Evolutionary conservation across 768 basidiomycete genomes (phyloP).

Genomic region (Naganishia friedmannii): DNA sequence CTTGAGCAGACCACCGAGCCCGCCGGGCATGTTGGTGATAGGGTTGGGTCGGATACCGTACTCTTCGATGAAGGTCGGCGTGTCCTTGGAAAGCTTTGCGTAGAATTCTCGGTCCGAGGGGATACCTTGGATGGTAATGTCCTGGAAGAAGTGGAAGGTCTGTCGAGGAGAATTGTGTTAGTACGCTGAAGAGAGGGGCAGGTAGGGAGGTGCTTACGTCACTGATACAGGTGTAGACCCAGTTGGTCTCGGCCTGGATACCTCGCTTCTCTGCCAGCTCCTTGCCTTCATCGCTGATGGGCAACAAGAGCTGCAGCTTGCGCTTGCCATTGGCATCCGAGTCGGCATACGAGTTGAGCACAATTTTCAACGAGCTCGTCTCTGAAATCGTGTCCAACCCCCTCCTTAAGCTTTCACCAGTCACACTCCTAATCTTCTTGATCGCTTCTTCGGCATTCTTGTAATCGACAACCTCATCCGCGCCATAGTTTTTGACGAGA

Average conservation of each 20-base stretch:
- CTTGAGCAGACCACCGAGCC: conserved; percentile 39
- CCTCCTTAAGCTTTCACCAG: conserved; percentile 32
- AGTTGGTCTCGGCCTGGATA: conserved; percentile 35
- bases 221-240: conserved; percentile 42
- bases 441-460: conserved; percentile 35
- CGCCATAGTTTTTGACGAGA: conserved; percentile 53
- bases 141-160: conserved; percentile 40
- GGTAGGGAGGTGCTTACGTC: conserved; percentile 38
- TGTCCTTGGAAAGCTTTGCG: conserved; percentile 25
- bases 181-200: too few relatives aligned
- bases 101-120: conserved; percentile 36
- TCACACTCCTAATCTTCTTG: conserved; percentile 41
- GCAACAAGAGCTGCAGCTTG: conserved; percentile 34
- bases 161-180: conserved; percentile 23
- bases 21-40: conserved; percentile 39
- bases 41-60: conserved; percentile 42
- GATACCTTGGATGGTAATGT: conserved; percentile 32
- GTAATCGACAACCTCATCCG: conserved; percentile 56
- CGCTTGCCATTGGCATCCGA: conserved; percentile 29
- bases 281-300: conserved; percentile 31
- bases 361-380: conserved; percentile 34
- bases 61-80: conserved; percentile 35
- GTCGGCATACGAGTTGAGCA: conserved; percentile 35
- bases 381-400: conserved; percentile 42
- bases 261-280: conserved; percentile 30